Evolutionary conservation across 768 basidiomycete species (phyloP).

Genomic region (Leccinum imitatum): DNA sequence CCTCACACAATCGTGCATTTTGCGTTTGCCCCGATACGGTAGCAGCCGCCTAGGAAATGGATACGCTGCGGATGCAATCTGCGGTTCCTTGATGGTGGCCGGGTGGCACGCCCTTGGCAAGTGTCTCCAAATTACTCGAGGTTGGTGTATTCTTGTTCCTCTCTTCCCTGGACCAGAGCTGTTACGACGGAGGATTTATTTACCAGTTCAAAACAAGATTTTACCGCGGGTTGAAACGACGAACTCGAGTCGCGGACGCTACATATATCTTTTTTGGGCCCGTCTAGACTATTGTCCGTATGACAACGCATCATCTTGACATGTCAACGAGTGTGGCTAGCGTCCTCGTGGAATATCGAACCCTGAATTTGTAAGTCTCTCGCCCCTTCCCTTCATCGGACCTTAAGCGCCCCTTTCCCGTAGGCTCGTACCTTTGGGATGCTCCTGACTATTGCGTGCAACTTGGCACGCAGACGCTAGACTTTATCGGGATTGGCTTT

Average conservation of each 20-base stretch:
- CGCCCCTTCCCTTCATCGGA: slow-evolving; percentile 26
- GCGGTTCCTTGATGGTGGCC: not conserved
- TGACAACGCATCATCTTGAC: slow-evolving; percentile 2
- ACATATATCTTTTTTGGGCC: not conserved
- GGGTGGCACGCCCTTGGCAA: not conserved
- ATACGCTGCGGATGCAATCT: not conserved
- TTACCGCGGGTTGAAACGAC: not conserved
- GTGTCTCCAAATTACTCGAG: not conserved
- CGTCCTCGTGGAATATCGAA: slow-evolving; percentile 16
- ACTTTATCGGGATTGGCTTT: slow-evolving; percentile 9
- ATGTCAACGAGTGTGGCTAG: slow-evolving; percentile 7
- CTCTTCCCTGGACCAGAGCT: not conserved
- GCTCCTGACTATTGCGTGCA: slow-evolving; percentile 5
- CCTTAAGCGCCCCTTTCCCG: slow-evolving; percentile 34
- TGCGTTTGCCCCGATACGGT: not conserved
- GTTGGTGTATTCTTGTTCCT: not conserved
- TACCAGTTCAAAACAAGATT: not conserved
- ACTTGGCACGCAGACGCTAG: not conserved
- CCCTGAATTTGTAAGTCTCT: slow-evolving; percentile 23
- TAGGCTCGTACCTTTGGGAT: slow-evolving; percentile 7
- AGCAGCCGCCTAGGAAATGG: not conserved
- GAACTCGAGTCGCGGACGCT: not conserved
- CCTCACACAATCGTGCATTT: not conserved
- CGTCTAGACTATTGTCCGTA: not conserved
- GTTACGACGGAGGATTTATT: not conserved